Base-by-base conservation (phyloP, 495 filamentous ascomycete genomes). In the Xylaria curta region DNA sequence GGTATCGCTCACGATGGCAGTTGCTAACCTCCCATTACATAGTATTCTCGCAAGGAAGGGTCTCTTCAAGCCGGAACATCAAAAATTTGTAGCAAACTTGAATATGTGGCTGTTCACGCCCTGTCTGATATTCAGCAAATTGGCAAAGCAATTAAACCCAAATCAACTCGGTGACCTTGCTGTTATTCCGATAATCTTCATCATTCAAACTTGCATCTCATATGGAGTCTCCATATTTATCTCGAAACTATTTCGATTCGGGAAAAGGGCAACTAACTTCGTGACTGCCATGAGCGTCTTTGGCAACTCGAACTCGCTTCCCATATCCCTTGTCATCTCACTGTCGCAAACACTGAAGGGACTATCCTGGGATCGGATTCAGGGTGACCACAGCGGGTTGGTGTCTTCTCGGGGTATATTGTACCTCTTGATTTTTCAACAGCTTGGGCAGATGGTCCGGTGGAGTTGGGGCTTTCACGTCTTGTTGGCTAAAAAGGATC, bases 381-480 rank as follows among this genome's bases (percentile, higher is more conserved):
- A 91, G 1, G 92, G 93, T 66, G 96, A 99, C 73, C 98, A 97
- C 75, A 95, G 98, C 74, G 92, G 95, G 69, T 94, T 98, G 81
- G 96, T 99, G 19, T 94, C 90, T 10, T 95, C 96, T 1, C 89
- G 96, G 31, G 96, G 96, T 63, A 98, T 99, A 69, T 84, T 99
- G 3, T 99, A 99, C 76, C 86, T 99, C 13, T 85, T 99, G 67
- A 97, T 99, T 74, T 99, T 99, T 82, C 96, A 98, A 82, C 96
- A 99, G 79, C 89, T 99, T 21, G 96, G 96, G 28, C 96, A 99
- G 80, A 85, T 98, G 26, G 91, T 99, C 60, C 87, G 96, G 66
- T 99, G 96, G 96, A 98, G 93, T 73, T 99, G 97, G 97, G 96
- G 96, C 10, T 98, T 97, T 76, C 93, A 97, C 76, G 89, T 98